Percentiles rank a stretch among this genome's conserved stretches.
These are phyloP conservation scores for Medicago arabica DNA, from an alignment of 306 rosid genomes.

Conservation along the genomic window DNA sequence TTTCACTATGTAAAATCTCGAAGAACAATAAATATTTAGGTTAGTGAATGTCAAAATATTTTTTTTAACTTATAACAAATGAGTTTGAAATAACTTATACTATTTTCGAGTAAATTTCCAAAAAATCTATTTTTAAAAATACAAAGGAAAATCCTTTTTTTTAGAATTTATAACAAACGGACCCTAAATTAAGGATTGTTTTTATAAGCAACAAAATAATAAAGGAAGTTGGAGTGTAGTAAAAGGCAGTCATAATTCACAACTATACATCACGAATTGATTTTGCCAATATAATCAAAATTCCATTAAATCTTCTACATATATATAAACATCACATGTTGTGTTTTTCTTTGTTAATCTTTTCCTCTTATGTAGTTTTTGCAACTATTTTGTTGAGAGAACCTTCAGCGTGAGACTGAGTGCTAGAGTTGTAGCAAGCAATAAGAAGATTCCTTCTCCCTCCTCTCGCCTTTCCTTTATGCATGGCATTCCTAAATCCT, in stretches of 20 bases:
- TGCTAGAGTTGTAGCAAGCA: slow-evolving; percentile 27
- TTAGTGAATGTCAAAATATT: too few species aligned
- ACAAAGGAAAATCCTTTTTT: too few species aligned
- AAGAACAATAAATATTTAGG: too few species aligned
- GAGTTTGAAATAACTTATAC: too few species aligned
- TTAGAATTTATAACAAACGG: too few species aligned
- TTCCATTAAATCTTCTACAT: slow-evolving; percentile 9
- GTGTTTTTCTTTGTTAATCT: too few species aligned
- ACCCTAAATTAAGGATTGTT: too few species aligned
- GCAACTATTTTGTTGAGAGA: slow-evolving; percentile 15
- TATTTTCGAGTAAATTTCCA: too few species aligned
- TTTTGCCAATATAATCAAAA: slow-evolving; percentile 7
- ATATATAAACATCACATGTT: not conserved
- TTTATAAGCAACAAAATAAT: not conserved
- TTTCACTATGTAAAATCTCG: too few species aligned
- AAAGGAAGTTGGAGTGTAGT: not conserved
- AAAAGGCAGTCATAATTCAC: not conserved
- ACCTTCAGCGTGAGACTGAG: not conserved
- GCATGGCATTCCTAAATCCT: slow-evolving; percentile 36
- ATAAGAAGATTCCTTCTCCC: slow-evolving; percentile 42
- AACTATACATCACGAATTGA: not conserved
- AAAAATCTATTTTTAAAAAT: too few species aligned
- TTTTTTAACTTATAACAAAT: too few species aligned
- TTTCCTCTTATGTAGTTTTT: slow-evolving; percentile 26
- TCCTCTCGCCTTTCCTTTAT: slow-evolving; percentile 20